Conservation (phyloP, 2,329 filamentous ascomycete species). For the Purpureocillium lavendulum region DNA sequence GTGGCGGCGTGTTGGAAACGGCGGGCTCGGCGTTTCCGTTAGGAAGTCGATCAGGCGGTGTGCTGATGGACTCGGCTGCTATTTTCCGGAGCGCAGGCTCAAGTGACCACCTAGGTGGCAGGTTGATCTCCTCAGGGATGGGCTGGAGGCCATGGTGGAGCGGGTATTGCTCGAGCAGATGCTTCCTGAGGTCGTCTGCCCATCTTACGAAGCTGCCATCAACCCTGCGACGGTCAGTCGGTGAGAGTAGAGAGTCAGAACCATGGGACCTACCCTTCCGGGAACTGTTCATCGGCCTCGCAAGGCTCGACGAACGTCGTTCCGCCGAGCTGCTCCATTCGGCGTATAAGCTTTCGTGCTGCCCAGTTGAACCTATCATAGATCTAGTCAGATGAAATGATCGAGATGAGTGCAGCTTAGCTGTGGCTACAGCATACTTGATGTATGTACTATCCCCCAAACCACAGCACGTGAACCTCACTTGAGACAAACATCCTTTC, state of each 20-base stretch:
- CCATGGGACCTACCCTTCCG: constrained; percentile 67
- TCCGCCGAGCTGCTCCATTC: constrained; percentile 77
- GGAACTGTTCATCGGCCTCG: constrained; percentile 89
- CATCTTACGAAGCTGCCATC: constrained; percentile 78
- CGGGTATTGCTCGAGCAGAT: constrained; percentile 60
- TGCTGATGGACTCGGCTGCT: background rate
- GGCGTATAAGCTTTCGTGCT: constrained; percentile 76
- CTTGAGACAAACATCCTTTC: constrained; percentile 55
- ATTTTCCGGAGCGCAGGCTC: constrained; percentile 14
- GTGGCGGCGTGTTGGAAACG: constrained; percentile 17
- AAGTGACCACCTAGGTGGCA: constrained; percentile 61
- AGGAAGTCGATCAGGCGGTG: background rate
- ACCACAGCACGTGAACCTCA: constrained; percentile 80
- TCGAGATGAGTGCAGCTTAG: background rate
- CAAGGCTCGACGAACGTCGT: constrained; percentile 66
- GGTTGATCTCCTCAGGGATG: constrained; percentile 64
- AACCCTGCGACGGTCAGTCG: constrained; percentile 43
- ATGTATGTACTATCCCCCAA: constrained; percentile 91
- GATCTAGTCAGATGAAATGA: too few relatives aligned
- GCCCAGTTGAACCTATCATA: constrained; percentile 80
- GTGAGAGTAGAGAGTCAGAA: too few relatives aligned
- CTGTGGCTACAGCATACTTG: constrained; percentile 47
- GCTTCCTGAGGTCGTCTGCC: constrained; percentile 58
- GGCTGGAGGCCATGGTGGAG: constrained; percentile 57
- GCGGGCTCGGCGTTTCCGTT: constrained; percentile 9